These are phyloP conservation scores for Vinca minor DNA, from an alignment of 257 asterid species.

Conservation along the genomic window DNA sequence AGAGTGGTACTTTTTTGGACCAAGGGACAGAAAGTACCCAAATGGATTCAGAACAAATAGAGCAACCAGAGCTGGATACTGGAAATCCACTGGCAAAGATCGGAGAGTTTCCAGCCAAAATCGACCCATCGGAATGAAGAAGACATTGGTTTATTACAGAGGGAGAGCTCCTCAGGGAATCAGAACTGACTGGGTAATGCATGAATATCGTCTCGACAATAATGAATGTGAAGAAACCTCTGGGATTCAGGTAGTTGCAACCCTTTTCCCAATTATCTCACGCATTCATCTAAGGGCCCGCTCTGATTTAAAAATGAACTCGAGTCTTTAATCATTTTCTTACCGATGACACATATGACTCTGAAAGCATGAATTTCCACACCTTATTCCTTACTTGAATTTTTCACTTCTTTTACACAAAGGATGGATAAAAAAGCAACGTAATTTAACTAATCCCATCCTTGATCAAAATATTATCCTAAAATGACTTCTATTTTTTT, in stretches of 20 bases:
- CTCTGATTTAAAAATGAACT: too few species aligned
- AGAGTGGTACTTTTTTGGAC: slow-evolving; percentile 95
- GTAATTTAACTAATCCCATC: slow-evolving; percentile 46
- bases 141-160: slow-evolving; percentile 74
- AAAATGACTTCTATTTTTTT: too few species aligned
- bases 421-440: slow-evolving; percentile 57
- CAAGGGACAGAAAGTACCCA: slow-evolving; percentile 92
- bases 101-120: slow-evolving; percentile 63
- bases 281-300: too few species aligned
- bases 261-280: too few species aligned
- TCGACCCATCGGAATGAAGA: slow-evolving; percentile 88
- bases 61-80: slow-evolving; percentile 88
- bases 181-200: slow-evolving; percentile 96
- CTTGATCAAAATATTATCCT: too few species aligned
- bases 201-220: slow-evolving; percentile 82
- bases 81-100: slow-evolving; percentile 96
- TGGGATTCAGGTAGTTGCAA: slow-evolving; percentile 76
- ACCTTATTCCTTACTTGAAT: too few species aligned
- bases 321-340: too few species aligned
- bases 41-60: slow-evolving; percentile 88
- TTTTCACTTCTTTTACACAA: slow-evolving; percentile 41
- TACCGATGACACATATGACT: too few species aligned
- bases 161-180: slow-evolving; percentile 97
- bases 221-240: slow-evolving; percentile 63
- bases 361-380: too few species aligned